Evolutionary conservation across 352 stramenopile species (phyloP).

Genomic region (Pythium oligandrum): DNA sequence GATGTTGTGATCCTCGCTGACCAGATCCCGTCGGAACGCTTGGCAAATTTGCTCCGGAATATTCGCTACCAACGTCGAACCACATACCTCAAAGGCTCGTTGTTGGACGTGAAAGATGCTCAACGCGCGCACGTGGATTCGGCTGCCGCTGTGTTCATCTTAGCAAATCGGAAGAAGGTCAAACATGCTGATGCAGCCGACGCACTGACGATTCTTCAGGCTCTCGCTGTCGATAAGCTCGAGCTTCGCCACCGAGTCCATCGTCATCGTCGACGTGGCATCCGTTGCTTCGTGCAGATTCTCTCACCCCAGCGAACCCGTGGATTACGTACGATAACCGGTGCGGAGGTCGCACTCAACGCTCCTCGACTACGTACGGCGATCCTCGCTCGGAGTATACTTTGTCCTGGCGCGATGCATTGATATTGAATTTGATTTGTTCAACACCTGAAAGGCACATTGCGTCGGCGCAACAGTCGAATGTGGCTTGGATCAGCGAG

Average conservation of each 20-base stretch:
- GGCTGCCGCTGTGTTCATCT: constrained; percentile 54
- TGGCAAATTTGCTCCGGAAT: constrained; percentile 37
- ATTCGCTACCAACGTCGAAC: constrained; percentile 38
- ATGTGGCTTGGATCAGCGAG: constrained; percentile 36
- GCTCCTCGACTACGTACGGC: constrained; percentile 37
- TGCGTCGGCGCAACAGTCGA: constrained; percentile 19
- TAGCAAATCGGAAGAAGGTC: constrained; percentile 40
- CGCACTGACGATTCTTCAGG: constrained; percentile 49
- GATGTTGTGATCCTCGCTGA: constrained; percentile 49
- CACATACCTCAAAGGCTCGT: constrained; percentile 51
- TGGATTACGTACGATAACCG: constrained; percentile 43
- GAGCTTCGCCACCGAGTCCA: constrained; percentile 18
- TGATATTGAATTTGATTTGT: constrained; percentile 61
- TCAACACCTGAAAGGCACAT: constrained; percentile 24
- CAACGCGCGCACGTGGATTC: constrained; percentile 37
- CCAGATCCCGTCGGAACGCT: constrained; percentile 23
- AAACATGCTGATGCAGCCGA: constrained; percentile 37
- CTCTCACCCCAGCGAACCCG: constrained; percentile 38
- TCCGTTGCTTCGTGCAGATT: constrained; percentile 49
- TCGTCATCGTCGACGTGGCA: constrained; percentile 4
- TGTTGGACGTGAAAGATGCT: constrained; percentile 47
- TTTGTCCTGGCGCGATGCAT: constrained; percentile 46
- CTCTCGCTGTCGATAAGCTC: constrained; percentile 46
- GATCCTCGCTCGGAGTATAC: constrained; percentile 42
- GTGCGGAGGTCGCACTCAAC: constrained; percentile 46